Percentiles rank a stretch among this genome's conserved stretches.
phyloP scores from a whole-genome alignment of 345 rosid species.

The Excoecaria cochinchinensis region DNA sequence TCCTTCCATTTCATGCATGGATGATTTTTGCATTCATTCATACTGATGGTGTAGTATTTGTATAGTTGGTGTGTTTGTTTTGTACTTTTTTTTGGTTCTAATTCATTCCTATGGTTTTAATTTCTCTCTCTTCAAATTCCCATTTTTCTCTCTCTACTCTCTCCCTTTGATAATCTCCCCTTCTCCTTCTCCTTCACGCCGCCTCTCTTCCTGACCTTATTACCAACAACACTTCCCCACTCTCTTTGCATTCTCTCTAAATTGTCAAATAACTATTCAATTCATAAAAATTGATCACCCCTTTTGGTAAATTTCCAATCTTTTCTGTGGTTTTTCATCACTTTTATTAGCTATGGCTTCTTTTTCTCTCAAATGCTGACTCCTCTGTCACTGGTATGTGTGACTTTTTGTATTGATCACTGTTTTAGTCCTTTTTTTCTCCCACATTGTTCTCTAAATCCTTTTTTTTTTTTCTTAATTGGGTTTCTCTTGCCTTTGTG shows the following conservation, averaged over 20 bases:
- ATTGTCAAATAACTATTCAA: slow-evolving; percentile 20
- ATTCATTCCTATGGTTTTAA: not conserved
- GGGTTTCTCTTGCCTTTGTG: slow-evolving; percentile 18
- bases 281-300: slow-evolving; percentile 4
- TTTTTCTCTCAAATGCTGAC: slow-evolving; percentile 26
- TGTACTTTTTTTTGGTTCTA: not conserved
- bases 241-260: slow-evolving; percentile 45
- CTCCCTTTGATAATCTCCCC: slow-evolving; percentile 33
- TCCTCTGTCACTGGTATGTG: slow-evolving; percentile 28
- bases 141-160: not conserved
- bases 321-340: not conserved
- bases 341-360: slow-evolving; percentile 8
- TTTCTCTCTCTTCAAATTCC: not conserved
- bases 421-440: slow-evolving; percentile 5
- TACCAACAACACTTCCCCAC: slow-evolving; percentile 29
- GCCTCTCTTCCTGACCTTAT: slow-evolving; percentile 45
- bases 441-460: slow-evolving; percentile 15
- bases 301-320: not conserved
- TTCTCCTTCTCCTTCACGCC: slow-evolving; percentile 71
- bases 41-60: not conserved
- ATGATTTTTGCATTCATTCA: slow-evolving; percentile 7
- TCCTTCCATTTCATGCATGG: slow-evolving; percentile 17
- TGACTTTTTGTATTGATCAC: slow-evolving; percentile 10
- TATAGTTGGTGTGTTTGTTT: slow-evolving; percentile 14
- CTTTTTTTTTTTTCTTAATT: slow-evolving; percentile 23